Conservation (phyloP, 2,329 filamentous ascomycete genomes). For the Penicillium freii region DNA sequence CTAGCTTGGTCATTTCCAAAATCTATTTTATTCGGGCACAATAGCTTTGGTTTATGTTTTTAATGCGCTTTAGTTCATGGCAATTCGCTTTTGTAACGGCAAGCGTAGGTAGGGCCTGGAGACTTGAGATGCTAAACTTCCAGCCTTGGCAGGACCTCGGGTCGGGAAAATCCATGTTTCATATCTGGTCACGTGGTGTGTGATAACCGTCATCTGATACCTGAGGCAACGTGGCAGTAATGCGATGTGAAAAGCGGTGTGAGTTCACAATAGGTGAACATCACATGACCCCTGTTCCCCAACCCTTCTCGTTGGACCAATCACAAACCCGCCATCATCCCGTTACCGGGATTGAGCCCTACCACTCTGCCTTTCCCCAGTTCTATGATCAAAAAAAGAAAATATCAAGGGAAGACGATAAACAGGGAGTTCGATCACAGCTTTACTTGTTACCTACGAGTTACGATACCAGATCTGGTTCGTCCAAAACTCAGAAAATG, state of each 20-base stretch:
- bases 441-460: background rate
- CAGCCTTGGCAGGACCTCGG: background rate
- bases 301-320: background rate
- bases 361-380: background rate
- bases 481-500: background rate
- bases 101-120: background rate
- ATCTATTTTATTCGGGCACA: background rate
- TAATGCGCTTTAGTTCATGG: background rate
- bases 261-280: accelerated
- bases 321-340: slow-evolving; percentile 1
- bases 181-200: background rate
- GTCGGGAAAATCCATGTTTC: background rate
- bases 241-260: background rate
- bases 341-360: slow-evolving; percentile 8
- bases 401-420: background rate
- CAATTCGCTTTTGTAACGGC: background rate
- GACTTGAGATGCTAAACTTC: background rate
- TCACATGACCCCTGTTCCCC: background rate
- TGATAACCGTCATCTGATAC: background rate
- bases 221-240: background rate
- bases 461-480: background rate
- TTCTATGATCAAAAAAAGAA: background rate
- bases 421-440: background rate
- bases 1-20: background rate
- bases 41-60: background rate